Evolutionary conservation across 176 grass and related monocot genomes (phyloP).

Genomic region (Tillandsia fasciculata): DNA sequence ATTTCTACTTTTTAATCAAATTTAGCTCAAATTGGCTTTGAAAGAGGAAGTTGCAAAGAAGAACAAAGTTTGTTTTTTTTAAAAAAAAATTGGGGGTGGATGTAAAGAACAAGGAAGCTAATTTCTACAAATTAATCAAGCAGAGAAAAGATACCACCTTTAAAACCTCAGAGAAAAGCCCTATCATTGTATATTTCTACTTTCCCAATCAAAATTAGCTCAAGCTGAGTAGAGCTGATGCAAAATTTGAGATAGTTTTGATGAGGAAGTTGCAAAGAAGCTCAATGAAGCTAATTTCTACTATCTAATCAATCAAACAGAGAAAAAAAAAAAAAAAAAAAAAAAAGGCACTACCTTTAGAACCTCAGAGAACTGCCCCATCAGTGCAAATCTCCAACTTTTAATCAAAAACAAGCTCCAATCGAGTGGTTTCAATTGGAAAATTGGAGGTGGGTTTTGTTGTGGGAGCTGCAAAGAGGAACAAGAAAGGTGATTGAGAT

Average conservation of each 20-base stretch:
- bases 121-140: neutral
- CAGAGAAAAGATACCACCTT: conserved; percentile 16
- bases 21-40: no score
- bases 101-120: no score
- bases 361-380: neutral
- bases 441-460: neutral
- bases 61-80: no score
- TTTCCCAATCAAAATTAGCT: neutral
- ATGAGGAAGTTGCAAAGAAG: no score
- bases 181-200: neutral
- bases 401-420: neutral
- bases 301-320: neutral
- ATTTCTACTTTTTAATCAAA: no score
- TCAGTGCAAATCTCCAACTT: neutral
- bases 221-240: neutral
- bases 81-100: no score
- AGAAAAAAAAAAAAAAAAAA: neutral
- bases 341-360: neutral
- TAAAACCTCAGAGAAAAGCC: neutral
- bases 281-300: no score
- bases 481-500: neutral
- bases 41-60: no score
- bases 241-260: no score
- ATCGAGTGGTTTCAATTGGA: neutral
- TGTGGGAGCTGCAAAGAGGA: neutral